Percentiles rank a stretch among this genome's conserved stretches.
phyloP scores from a whole-genome alignment of 495 filamentous ascomycete species.

The Talaromyces wortmannii region DNA sequence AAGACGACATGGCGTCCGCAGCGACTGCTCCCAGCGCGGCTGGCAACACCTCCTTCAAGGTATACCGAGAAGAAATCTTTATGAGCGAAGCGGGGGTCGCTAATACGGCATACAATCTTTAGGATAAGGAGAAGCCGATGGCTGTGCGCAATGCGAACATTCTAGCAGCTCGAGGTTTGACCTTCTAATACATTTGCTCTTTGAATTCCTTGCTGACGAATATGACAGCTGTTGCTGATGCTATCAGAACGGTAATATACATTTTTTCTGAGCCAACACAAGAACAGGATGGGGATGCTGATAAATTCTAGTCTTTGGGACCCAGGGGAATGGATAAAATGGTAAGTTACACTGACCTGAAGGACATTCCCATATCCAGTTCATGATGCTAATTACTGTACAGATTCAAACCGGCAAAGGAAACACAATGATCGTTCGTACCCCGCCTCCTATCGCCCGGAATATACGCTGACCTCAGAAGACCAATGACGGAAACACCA shows the following conservation, averaged over 20 bases:
- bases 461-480: conserved; percentile 24
- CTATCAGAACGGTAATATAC: conserved; percentile 67
- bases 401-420: conserved; percentile 91
- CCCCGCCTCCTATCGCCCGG: conserved; percentile 5
- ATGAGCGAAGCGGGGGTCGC: conserved; percentile 14
- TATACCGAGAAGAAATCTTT: conserved; percentile 28
- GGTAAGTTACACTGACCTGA: conserved; percentile 29
- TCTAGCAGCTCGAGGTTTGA: conserved; percentile 85
- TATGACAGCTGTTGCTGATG: conserved; percentile 80
- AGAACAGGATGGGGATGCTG: conserved; percentile 35
- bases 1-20: conserved; percentile 58
- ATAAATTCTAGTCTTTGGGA: conserved; percentile 53
- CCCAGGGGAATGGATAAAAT: conserved; percentile 95
- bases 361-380: no score
- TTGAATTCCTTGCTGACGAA: not conserved
- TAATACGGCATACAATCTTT: conserved; percentile 25
- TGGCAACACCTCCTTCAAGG: conserved; percentile 75
- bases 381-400: conserved; percentile 15
- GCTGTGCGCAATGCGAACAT: conserved; percentile 95
- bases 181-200: not conserved
- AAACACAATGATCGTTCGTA: conserved; percentile 79
- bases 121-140: conserved; percentile 98
- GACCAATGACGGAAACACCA: conserved; percentile 98
- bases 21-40: conserved; percentile 43
- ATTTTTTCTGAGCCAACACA: conserved; percentile 8